Base-by-base conservation (phyloP, 257 asterid genomes). In the Galeopsis tetrahit region DNA sequence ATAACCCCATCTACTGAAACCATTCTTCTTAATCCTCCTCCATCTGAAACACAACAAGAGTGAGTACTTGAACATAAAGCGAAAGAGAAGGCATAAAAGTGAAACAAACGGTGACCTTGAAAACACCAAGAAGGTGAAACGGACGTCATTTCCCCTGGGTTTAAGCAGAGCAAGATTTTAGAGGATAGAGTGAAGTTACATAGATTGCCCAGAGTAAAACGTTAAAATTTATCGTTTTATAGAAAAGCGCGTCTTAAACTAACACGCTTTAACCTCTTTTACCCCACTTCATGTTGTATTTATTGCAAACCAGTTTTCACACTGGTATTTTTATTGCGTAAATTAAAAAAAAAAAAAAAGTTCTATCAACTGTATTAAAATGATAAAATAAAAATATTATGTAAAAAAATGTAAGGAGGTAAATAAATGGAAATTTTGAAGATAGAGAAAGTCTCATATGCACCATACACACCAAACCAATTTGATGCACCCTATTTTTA, bases 61-160 rank as follows among this genome's bases (percentile, higher is more conserved):
- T 15, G 35, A 46, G 13, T 34, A 7, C 11, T 44, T n/a, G 55
- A n/a, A 36, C 2, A 61, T n/a, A 66, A 46, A 52, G 46, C 49
- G 34, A 36, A 57, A 15, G 11, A 55, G 52, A 4, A 15, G 15
- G 34, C 34, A 56, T 10, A 15, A 46, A 64, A 33, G 55, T 15
- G 39, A 40, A 1, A 51, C 40, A 39, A 13, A 60, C 32, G 63
- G 10, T 13, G 43, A 85, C 89, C 90, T 82, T 82, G 87, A 71
- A 73, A 85, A 40, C 28, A 75, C 90, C 87, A 85, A 52, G 82
- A 77, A 67, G 83, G 86, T 4, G 85, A 68, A 34, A 80, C 64
- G 35, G 81, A 78, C 66, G 74, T 78, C 90, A 85, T 85, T 75
- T 39, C 57, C 10, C 56, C 48, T 21, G 74, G 81, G 78, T 78